Evolutionary conservation across 2,329 filamentous ascomycete species (phyloP), one percentile per base, ranked within the genome.

Genomic region (Scytalidium sp.): DNA sequence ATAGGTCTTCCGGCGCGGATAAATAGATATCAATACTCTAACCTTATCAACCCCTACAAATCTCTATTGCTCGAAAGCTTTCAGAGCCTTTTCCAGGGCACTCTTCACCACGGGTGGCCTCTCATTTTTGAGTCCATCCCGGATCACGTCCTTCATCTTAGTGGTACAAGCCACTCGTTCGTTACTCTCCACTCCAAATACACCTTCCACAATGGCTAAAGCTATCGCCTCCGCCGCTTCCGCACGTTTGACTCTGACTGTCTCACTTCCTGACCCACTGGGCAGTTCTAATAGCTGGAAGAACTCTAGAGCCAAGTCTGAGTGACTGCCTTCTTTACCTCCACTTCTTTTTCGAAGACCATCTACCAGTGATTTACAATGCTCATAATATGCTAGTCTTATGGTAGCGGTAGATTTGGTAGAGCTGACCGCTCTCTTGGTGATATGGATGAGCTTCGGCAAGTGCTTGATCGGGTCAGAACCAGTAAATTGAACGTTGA

Each of bases 161-260:
- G 40, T 43, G 40, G 50, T 56, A 25, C 54, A 54, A 15, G 50
- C 53, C 17, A 55, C 53, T 45, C 56, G 57, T 2, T 52, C 59
- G 7, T 62, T 58, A 22, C 41, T 46, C n/a, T 43, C 51, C 48
- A 48, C 50, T 1, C 64, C 64, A 53, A 66, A 66, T 1, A 62
- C 52, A 2, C 60, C 62, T 19, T 51, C 53, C 6, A 46, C 46
- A 27, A 63, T 45, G 4, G 60, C 59, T 41, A 57, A 52, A 3
- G 60, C 56, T 7, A 67, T 56, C 48, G 55, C 56, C 23, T 62
- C 60, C 10, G 61, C 63, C 22, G 65, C 64, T 39, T 67, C 64
- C 1, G 52, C 60, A 32, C 63, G 60, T 53, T 66, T 67, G 8
- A 56, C 47, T 46, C 65, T 58, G 49, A 65, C 52, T 2, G 50